Evolutionary conservation across 176 grass and related monocot genomes (phyloP).

Genomic region (Elaeis guineensis): DNA sequence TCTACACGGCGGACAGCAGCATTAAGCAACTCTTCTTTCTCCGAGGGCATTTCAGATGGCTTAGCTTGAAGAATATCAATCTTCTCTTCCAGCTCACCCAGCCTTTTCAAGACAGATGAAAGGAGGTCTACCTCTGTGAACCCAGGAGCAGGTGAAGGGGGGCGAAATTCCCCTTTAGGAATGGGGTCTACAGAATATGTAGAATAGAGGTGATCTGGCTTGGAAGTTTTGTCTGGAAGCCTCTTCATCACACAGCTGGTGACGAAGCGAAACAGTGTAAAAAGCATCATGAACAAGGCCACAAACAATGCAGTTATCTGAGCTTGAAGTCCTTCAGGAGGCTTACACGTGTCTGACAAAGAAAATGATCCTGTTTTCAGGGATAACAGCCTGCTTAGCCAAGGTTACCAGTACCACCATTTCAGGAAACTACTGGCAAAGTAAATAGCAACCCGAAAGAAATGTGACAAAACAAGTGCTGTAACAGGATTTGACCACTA

Average conservation of each 20-base stretch:
- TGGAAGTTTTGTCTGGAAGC: not conserved
- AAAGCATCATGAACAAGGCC: not conserved
- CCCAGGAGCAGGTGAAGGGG: not conserved
- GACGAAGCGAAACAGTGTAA: not conserved
- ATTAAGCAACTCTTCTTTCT: constrained; percentile 14
- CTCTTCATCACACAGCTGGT: not conserved
- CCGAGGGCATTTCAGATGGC: constrained; percentile 4
- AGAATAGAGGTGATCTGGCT: not conserved
- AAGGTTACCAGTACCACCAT: too few relatives aligned
- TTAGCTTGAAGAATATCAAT: constrained; percentile 5
- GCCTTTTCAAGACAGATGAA: not conserved
- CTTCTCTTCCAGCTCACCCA: constrained; percentile 6
- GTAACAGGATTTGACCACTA: too few relatives aligned
- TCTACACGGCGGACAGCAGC: constrained; percentile 3
- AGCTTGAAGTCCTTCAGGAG: too few relatives aligned
- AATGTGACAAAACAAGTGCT: too few relatives aligned
- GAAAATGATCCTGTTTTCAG: too few relatives aligned
- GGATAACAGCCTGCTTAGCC: too few relatives aligned
- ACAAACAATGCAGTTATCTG: not conserved
- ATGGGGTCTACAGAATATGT: not conserved
- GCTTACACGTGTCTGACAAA: too few relatives aligned
- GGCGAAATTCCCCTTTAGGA: constrained; percentile 6
- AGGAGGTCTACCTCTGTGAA: not conserved
- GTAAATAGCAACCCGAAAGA: too few relatives aligned
- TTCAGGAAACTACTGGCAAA: too few relatives aligned